phyloP scores from a whole-genome alignment of 225 moss, liverwort and hornwort species.

The Thuidium tamariscinum region DNA sequence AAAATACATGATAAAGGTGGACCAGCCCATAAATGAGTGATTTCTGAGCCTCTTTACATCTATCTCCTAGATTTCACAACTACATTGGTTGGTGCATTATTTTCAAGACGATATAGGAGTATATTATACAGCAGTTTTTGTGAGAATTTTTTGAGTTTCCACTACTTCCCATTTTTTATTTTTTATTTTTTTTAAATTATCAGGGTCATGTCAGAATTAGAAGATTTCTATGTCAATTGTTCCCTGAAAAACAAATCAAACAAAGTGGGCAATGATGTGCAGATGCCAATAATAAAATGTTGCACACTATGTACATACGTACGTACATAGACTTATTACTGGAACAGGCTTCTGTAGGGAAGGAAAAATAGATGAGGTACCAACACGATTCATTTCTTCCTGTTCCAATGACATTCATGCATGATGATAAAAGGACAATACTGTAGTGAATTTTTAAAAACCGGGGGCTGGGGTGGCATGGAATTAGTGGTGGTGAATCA shows the following conservation, averaged over 20 bases:
- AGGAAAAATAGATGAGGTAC: neutral
- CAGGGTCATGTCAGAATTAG: neutral
- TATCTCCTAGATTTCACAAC: neutral
- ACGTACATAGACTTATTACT: neutral
- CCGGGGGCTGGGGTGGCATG: accelerated
- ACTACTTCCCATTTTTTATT: accelerated
- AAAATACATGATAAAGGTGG: no score
- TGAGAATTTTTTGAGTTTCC: neutral
- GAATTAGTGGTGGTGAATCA: neutral
- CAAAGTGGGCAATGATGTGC: neutral
- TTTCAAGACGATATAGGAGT: no score
- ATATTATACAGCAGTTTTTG: neutral
- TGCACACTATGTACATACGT: neutral
- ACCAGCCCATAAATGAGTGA: no score
- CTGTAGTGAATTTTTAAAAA: no score
- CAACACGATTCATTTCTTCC: neutral
- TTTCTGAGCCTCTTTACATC: no score
- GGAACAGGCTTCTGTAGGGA: neutral
- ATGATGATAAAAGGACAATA: neutral
- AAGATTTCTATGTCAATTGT: no score
- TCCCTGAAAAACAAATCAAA: neutral
- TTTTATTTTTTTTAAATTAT: neutral
- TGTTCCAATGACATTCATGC: neutral
- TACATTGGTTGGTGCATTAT: neutral
- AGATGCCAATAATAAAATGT: neutral